phyloP scores from a whole-genome alignment of 108 stramenopile species.

The Skeletonema marinoi region DNA sequence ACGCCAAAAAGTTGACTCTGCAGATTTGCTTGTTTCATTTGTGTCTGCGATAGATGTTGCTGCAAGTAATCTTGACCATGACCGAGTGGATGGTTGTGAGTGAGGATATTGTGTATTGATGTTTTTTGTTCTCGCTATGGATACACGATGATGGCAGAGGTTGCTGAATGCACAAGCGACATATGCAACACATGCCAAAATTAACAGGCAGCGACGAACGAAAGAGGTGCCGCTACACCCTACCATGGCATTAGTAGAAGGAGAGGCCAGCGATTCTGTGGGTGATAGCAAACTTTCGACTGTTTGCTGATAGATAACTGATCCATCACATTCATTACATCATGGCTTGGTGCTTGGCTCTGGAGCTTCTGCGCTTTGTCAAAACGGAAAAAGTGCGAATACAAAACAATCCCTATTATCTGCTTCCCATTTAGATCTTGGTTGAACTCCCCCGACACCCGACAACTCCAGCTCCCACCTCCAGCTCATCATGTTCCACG shows the following conservation, averaged over 20 bases:
- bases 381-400: too few species aligned
- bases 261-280: too few species aligned
- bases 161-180: background rate
- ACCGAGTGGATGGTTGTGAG: background rate
- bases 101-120: background rate
- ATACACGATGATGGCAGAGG: background rate
- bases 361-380: too few species aligned
- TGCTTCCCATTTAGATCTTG: too few species aligned
- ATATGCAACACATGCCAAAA: background rate
- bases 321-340: too few species aligned
- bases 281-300: too few species aligned
- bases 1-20: slow-evolving; percentile 45
- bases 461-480: background rate
- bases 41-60: background rate
- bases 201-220: background rate
- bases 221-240: background rate
- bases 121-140: background rate
- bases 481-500: slow-evolving; percentile 1
- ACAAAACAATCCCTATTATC: too few species aligned
- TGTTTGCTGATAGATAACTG: too few species aligned
- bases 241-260: background rate
- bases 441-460: too few species aligned
- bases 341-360: too few species aligned
- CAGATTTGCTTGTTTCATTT: slow-evolving; percentile 25
- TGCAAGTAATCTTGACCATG: background rate